phyloP scores from a whole-genome alignment of 2,329 filamentous ascomycete species.

The Tolypocladium tropicale region DNA sequence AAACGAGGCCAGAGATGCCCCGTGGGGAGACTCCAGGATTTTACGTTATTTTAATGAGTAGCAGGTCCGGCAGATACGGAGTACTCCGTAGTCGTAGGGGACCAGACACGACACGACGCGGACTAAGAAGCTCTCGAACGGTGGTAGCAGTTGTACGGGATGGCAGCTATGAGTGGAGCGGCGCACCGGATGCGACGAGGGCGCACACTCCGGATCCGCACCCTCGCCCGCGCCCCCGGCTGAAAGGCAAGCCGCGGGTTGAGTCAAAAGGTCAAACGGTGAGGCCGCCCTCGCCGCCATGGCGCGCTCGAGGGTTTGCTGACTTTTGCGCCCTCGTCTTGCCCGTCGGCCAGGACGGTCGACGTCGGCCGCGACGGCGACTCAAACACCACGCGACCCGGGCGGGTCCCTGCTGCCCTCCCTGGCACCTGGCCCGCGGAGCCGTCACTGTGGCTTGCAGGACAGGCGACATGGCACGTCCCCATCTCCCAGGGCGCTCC shows the following conservation, averaged over 20 bases:
- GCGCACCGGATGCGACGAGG: background rate
- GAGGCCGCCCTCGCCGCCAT: background rate
- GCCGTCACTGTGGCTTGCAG: background rate
- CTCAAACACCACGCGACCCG: background rate
- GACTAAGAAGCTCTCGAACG: background rate
- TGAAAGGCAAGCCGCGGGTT: too few species aligned
- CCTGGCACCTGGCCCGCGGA: too few species aligned
- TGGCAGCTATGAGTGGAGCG: background rate
- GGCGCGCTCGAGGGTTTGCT: background rate
- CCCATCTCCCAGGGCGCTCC: too few species aligned
- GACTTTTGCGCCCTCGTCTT: background rate
- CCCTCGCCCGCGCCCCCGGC: too few species aligned
- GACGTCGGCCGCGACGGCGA: background rate
- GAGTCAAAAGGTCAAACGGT: background rate
- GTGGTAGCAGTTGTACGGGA: background rate
- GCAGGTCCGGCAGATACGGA: too few species aligned
- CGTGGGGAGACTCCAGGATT: background rate
- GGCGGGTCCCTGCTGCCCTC: background rate
- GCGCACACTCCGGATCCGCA: too few species aligned
- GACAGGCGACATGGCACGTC: background rate
- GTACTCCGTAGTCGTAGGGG: too few species aligned
- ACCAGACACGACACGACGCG: background rate
- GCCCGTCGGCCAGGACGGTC: too few species aligned
- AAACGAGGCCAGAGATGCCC: background rate
- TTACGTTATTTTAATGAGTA: background rate